These are phyloP conservation scores for Cymodocea nodosa DNA, from an alignment of 116 monocot species.

Conservation along the genomic window DNA sequence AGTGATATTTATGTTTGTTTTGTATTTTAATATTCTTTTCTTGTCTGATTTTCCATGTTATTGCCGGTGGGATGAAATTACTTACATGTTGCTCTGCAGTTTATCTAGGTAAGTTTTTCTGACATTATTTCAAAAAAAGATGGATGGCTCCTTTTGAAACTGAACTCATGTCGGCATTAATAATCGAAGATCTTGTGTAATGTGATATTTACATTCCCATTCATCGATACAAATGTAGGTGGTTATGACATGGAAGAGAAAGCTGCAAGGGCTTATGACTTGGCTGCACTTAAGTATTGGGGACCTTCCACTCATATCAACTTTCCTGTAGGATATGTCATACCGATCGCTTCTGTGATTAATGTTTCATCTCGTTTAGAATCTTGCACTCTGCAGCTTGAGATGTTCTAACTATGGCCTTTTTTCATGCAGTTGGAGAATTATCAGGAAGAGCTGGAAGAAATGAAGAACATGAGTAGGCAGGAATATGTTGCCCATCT, in stretches of 20 bases:
- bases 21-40: background rate
- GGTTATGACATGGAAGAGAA: constrained; percentile 98
- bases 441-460: constrained; percentile 63
- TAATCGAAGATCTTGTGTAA: too few species aligned
- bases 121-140: too few species aligned
- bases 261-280: constrained; percentile 94
- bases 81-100: constrained; percentile 32
- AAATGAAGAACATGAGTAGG: constrained; percentile 94
- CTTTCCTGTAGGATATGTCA: constrained; percentile 47
- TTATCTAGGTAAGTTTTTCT: constrained; percentile 48
- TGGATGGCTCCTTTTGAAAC: too few species aligned
- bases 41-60: constrained; percentile 6
- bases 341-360: background rate
- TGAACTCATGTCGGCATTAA: too few species aligned
- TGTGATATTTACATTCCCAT: background rate
- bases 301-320: constrained; percentile 94
- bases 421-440: constrained; percentile 55
- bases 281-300: constrained; percentile 97
- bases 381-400: constrained; percentile 13
- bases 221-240: constrained; percentile 24
- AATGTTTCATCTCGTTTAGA: background rate
- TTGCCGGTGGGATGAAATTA: constrained; percentile 15
- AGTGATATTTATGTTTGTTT: background rate
- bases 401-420: constrained; percentile 18
- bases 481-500: constrained; percentile 94